Base-by-base conservation (phyloP, 805 yeast species). In the Nakazawaea sp. region DNA sequence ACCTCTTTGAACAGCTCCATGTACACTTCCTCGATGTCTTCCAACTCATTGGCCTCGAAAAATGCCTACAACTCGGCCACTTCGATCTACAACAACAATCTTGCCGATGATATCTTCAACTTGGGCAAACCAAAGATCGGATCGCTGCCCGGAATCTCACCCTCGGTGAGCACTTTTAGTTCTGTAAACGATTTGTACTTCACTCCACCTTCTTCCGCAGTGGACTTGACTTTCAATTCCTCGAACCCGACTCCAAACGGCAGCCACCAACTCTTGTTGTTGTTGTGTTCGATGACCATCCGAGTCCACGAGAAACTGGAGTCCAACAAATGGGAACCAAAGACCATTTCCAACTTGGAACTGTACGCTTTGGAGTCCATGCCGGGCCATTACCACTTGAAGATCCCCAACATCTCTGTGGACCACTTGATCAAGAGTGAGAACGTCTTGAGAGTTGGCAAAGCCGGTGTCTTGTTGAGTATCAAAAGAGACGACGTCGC, bases 371-470 rank as follows among this genome's bases (percentile, higher is more conserved):
- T 33, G 18, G 35, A 33, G n/a, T 18, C 34, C 2, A 19, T 26
- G 17, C 35, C 35, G 13, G 24, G 17, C 19, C 4, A n/a, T 11
- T 38, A 30, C 30, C 41, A 33, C 10, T 33, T 38, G 28, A 30
- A 33, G 9, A 33, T 38, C 27, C 10, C 19, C 9, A 34, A 27
- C 8, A 30, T 28, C 13, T 5, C 16, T 9, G 32, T 38, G 9
- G 32, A 33, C 20, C 5, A 13, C 28, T 16, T 33, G 13, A 18
- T 38, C n/a, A 38, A 33, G 18, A 15, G 9, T n/a, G 34, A 38
- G 11, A 30, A 38, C 13, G 31, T 38, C 18, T 25, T 33, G n/a
- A 38, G 41, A 30, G 41, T 38, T 3, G 41, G 41, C 21, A 38
- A 38, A 16, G 37, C 38, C 18, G 41, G 41, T 25, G 31, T 38